Base-by-base conservation (phyloP, 2,329 filamentous ascomycete species). In the Alternaria sp. region DNA sequence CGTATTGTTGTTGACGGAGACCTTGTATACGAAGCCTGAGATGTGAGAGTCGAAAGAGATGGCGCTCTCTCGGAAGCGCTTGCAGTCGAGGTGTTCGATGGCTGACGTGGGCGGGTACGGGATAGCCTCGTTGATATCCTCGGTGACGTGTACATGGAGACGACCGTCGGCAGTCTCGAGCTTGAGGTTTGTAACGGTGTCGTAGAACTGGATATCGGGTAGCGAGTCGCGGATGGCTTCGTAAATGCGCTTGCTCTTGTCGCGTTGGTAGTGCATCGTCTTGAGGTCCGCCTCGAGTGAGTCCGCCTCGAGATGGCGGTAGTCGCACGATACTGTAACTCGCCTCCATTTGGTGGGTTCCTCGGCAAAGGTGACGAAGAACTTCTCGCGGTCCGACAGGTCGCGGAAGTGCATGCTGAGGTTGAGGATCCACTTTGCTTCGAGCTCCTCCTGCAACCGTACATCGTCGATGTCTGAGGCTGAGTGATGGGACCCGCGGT, bases 331-430 rank as follows among this genome's bases (percentile, higher is more conserved):
- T 28, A 99, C 89, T 3, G 96, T 98, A 54, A 99, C 91, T 54
- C 95, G 87, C 59, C 93, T 89, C 92, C 94, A 97, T 65, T 88
- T 84, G 66, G 88, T 91, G 5, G 92, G 89, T 51, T 87, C 87
- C 78, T 97, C 91, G 51, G 93, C 92, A 78, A 92, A 99, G 0
- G 96, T 98, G 67, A 99, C 90, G 79, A 98, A 99, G 83, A 98
- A 98, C 79, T 99, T 99, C 80, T 99, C 96, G 46, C 95, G 88
- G 72, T 92, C 92, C 12, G 94, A 96, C 73, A 91, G 90, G 81
- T 99, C 96, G 62, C 94, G 89, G 79, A 97, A 99, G 79, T 97
- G 93, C 96, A 99, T 97, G 81, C 93, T 97, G 64, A 98, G 86
- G 76, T 99, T 99, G 70, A 99, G 84, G 64, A 99, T 98, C 96